A percentile compares a stretch with the other conserved stretches of the same genome.
Conservation (phyloP, 2,329 filamentous ascomycete species). For the Penicillium frequentans region DNA sequence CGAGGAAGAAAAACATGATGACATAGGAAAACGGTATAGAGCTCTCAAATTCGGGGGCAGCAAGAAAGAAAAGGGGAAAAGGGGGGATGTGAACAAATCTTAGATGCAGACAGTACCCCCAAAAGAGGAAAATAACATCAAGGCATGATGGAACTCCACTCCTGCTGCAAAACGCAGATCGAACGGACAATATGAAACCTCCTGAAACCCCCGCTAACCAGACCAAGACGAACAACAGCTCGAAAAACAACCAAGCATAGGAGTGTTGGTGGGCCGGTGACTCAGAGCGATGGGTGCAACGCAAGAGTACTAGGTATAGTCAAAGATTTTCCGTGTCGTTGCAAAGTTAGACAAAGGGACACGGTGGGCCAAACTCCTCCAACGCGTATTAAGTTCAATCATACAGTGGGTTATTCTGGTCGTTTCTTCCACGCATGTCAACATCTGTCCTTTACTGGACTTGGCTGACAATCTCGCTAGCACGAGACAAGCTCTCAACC, state of each 20-base stretch:
- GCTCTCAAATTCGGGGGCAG: constrained; percentile 22
- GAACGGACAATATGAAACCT: neutral
- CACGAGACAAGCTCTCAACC: constrained; percentile 88
- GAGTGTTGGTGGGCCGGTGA: neutral
- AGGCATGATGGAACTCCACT: constrained; percentile 2
- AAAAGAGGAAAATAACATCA: neutral
- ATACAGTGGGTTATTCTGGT: constrained; percentile 14
- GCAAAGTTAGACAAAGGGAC: constrained; percentile 14
- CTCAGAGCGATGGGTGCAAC: neutral
- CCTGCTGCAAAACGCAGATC: neutral
- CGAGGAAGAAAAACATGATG: constrained; percentile 1
- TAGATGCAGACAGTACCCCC: neutral
- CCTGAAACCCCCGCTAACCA: constrained; percentile 2
- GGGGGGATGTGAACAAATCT: neutral
- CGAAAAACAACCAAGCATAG: neutral
- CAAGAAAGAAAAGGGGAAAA: constrained; percentile 4
- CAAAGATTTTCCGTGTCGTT: constrained; percentile 12
- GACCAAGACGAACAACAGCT: constrained; percentile 4
- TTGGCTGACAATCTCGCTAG: constrained; percentile 92
- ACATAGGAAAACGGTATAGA: constrained; percentile 22
- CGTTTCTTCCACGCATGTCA: neutral
- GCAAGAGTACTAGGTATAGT: constrained; percentile 12
- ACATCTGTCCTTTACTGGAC: constrained; percentile 50
- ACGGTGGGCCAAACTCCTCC: constrained; percentile 15
- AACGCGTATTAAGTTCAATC: constrained; percentile 18